Evolutionary conservation across 768 basidiomycete species (phyloP), one percentile per base, ranked within the genome.

Genomic region (Phylloporus sp.): DNA sequence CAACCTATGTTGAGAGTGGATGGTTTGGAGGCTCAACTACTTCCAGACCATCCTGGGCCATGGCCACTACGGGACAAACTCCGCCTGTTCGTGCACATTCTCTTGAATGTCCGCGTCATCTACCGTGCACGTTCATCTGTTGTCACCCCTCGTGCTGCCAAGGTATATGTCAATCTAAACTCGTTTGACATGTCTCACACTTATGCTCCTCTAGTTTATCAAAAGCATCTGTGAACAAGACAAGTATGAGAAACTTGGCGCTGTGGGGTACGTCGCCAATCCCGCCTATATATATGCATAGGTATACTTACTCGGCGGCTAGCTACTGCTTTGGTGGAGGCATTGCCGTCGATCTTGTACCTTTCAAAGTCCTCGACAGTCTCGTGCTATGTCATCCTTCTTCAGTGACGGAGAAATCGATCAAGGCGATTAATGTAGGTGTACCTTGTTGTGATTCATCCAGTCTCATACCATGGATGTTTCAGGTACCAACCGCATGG

Each of bases 371-470:
- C 13, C 63, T 77, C 44, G 65, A 73, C 46, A 71, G 64, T 36
- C 62, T 73, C 11, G 70, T 75, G 27, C 62, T 79, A 31, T 66
- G 70, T 39, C 78, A 78, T 49, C 78, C 79, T 4, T 72, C 68
- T 4, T 27, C 31, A 34, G 45, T 70, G 46, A 66, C 57, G 9
- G 36, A 59, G 3, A 65, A 65, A 2, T 61, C 66, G 12, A 68
- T 77, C 45, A 69, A 69, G 44, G 69, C 64, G 6, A 75, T 75
- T 52, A 66, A 60, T 36, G 27, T 52, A 29, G 13, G 49, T 47
- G 34, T 43, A 23, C 36, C 40, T 22, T 7, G 2, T 6, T 38
- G 43, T 36, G 26, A 7, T 29, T 28, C 29, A 15, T 31, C 7
- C 24, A 18, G 35, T 20, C 7, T 47, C n/a, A 28, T 11, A 11